Evolutionary conservation across 1,284 basidiomycete genomes (phyloP), one percentile per base, ranked within the genome.

Genomic region (Vanrija humicola): DNA sequence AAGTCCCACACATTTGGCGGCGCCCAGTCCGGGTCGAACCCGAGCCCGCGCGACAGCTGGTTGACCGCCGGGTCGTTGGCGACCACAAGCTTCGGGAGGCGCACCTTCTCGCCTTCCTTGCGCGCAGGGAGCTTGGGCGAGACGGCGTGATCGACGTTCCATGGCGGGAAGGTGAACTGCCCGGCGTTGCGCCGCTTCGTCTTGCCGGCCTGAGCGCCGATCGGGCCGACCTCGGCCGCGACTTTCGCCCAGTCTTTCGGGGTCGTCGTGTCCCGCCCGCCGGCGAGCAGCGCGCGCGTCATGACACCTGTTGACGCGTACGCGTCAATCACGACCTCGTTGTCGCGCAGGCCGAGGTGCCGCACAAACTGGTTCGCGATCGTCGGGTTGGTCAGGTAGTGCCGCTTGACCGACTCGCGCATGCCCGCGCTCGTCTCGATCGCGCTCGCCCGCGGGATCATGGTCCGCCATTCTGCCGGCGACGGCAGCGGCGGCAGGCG

Each of bases 321-420:
- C 0, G 61, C 59, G 19, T 75, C 73, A 6, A 75, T 49, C 3
- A 75, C 56, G 3, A 75, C 63, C 52, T 75, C 72, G 42, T 60
- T 56, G 18, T 59, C 16, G 5, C 68, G 55, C 3, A 74, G 42
- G 1, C 59, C 54, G 2, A 75, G 56, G 2, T 67, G 59, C 28
- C 64, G 63, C 15, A 71, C 71, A 44, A 71, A 72, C n/a, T 62
- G 38, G 57, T 74, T 64, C 10, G 53, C 44, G 3, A 70, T 43
- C 1, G 50, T 28, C 6, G 51, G 58, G 52, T 57, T 66, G 10
- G 66, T 59, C n/a, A 74, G 56, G 2, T 64, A 38, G 18, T 61
- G 25, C 28, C 73, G 61, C 18, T 59, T 60, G 1, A 9, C 7
- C 16, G 16, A 14, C 50, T 59, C 58, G 39, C 50, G 50, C 5